Evolutionary conservation across 2,329 filamentous ascomycete genomes (phyloP), one percentile per base, ranked within the genome.

Genomic region (Cercospora janseana): DNA sequence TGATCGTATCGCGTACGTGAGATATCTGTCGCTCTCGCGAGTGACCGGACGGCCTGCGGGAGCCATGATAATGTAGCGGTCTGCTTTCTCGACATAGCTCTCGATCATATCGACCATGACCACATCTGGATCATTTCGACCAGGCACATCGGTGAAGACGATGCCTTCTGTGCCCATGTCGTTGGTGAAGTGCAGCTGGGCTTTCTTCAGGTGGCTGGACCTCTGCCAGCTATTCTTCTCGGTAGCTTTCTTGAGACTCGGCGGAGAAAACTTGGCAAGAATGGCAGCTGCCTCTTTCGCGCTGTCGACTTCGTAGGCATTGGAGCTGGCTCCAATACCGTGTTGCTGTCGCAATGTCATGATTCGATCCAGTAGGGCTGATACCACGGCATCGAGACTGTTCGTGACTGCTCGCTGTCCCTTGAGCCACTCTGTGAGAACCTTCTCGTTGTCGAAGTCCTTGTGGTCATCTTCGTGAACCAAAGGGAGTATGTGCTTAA

Each of bases 81-180:
- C 6, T 3, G 42, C 16, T n/a, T 12, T 12, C 18, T n/a, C 3
- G 9, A 45, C 18, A 4, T 45, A 45, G 1, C 12, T 3, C 28
- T 35, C 29, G 1, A 35, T 31, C 42, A 34, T 24, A 6, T 26
- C 18, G 4, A 4, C 12, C 42, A 45, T 16, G 0, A 13, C 42
- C 3, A 20, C 2, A 3, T 45, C 42, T 4, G 42, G 28, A 26
- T 45, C 42, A 2, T 45, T 45, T n/a, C 42, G 42, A 1, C 60
- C 61, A 2, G 61, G 57, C 2, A 52, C 41, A 35, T 63, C 61
- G 3, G 58, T 52, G 16, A 62, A 18, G 3, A 52, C 26, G 2
- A 58, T 20, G 6, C 60, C 60, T 3, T 34, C 45, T 6, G 54
- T 42, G n/a, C 60, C 55, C 10, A 63, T 27, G 13, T 47, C 35